Evolutionary conservation across 805 yeast genomes (phyloP), one percentile per base, ranked within the genome.

Genomic region (Sugiyamaella boreocaroliniensis): DNA sequence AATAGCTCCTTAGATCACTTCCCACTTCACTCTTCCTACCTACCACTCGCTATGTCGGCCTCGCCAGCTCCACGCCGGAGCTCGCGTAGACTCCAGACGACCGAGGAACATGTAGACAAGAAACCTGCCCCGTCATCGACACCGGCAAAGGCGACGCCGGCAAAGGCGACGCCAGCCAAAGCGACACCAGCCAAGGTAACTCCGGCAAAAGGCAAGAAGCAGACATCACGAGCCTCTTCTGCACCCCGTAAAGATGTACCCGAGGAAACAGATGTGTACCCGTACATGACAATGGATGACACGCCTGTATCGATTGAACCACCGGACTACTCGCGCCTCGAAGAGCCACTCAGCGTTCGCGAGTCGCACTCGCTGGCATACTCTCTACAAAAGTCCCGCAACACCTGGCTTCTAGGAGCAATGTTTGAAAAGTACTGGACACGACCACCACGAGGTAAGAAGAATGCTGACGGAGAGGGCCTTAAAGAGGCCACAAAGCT

Each of bases 401-500:
- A 76, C 57, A 72, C 82, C 43, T 79, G 87, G 86, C 65, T 83
- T 55, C 63, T 82, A 68, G 75, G 84, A 3, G 76, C 77, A 37
- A 80, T 89, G 76, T 89, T 92, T 62, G 80, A 80, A 54, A 73
- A 85, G 46, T 88, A 82, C 61, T 92, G 97, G 96, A 76, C 84
- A 7, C 81, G 85, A 55, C 85, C 83, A 50, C 77, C 81, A 54
- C 68, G 82, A 51, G 77, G 82, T 56, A 76, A 74, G 51, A 79
- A 71, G 65, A 74, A 65, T 55, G 65, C 73, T 55, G 61, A 71
- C 56, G 68, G 70, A 43, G 76, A 70, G 61, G 84, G 86, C 4
- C 73, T 95, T 61, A 97, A 92, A 58, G 82, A 82, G 52, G 89
- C 90, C 96, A 84, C 89, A 55, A 89, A 89, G 64, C 71, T 93